Evolutionary conservation across 139 green algal species (phyloP).

Genomic region (Coelastrella sp.): DNA sequence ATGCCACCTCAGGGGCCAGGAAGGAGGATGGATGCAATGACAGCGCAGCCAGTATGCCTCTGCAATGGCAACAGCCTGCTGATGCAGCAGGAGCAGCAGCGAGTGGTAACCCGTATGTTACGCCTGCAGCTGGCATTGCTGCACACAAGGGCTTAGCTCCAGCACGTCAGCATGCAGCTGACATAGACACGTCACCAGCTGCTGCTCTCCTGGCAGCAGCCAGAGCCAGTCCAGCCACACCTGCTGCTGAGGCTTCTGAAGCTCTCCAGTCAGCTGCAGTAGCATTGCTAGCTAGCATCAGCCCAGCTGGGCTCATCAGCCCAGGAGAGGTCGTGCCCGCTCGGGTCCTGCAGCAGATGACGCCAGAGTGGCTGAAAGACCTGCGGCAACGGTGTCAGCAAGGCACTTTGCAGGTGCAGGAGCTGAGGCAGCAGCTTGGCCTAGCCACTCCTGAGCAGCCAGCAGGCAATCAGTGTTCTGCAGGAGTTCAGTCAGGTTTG

Average conservation of each 20-base stretch:
- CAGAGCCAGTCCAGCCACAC: neutral
- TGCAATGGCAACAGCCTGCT: slow-evolving; percentile 2
- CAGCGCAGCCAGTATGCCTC: neutral
- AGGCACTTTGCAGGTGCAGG: neutral
- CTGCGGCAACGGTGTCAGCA: neutral
- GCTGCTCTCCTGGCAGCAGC: no score
- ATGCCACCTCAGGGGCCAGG: neutral
- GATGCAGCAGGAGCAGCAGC: neutral
- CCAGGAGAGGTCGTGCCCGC: neutral
- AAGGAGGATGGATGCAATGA: neutral
- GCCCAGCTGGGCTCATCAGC: slow-evolving; percentile 22
- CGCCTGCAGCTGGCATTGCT: neutral
- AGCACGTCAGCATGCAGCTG: neutral
- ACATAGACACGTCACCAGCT: neutral
- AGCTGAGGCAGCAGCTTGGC: slow-evolving; percentile 26
- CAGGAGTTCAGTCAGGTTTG: neutral
- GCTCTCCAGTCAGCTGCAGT: neutral
- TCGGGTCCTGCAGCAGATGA: neutral
- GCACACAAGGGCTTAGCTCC: neutral
- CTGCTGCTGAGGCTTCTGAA: neutral
- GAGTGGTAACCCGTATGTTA: neutral
- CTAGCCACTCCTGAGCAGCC: slow-evolving; percentile 21
- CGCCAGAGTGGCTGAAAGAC: slow-evolving; percentile 32
- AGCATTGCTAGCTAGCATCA: slow-evolving; percentile 26
- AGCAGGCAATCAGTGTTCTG: neutral